Conservation (phyloP, 805 yeast genomes). For the Hemisphaericaspora nanyangensis region DNA sequence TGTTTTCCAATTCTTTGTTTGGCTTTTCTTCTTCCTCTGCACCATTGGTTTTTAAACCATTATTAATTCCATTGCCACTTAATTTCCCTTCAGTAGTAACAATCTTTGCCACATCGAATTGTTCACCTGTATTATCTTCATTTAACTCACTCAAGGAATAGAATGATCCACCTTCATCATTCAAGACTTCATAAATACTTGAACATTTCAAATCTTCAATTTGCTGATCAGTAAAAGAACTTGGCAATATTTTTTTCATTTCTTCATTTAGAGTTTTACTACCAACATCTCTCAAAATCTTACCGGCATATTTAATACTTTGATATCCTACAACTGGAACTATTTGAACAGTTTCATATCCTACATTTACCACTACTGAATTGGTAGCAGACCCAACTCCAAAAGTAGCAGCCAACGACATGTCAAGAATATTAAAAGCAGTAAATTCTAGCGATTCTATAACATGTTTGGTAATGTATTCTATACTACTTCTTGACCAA, state of each 20-base stretch:
- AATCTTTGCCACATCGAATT: conserved; percentile 83
- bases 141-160: conserved; percentile 44
- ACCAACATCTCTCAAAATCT: conserved; percentile 50
- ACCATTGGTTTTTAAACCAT: conserved; percentile 8
- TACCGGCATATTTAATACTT: conserved; percentile 52
- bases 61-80: conserved; percentile 10
- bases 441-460: conserved; percentile 72
- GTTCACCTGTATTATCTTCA: conserved; percentile 50
- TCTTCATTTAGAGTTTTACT: conserved; percentile 59
- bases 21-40: conserved; percentile 35
- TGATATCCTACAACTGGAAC: conserved; percentile 77
- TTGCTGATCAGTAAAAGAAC: conserved; percentile 47
- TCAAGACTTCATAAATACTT: conserved; percentile 72
- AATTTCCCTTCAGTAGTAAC: conserved; percentile 45
- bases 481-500: conserved; percentile 70
- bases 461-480: conserved; percentile 65
- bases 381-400: conserved; percentile 67
- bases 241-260: conserved; percentile 53
- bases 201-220: conserved; percentile 74
- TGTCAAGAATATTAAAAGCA: conserved; percentile 67
- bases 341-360: conserved; percentile 69
- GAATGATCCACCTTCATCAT: conserved; percentile 62
- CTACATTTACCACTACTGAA: conserved; percentile 77
- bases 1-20: conserved; percentile 72
- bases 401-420: conserved; percentile 64